A percentile compares a stretch with the other conserved stretches of the same genome.
Evolutionary conservation across 1,284 basidiomycete species (phyloP).

Genomic region (Psilocybe mexicana): DNA sequence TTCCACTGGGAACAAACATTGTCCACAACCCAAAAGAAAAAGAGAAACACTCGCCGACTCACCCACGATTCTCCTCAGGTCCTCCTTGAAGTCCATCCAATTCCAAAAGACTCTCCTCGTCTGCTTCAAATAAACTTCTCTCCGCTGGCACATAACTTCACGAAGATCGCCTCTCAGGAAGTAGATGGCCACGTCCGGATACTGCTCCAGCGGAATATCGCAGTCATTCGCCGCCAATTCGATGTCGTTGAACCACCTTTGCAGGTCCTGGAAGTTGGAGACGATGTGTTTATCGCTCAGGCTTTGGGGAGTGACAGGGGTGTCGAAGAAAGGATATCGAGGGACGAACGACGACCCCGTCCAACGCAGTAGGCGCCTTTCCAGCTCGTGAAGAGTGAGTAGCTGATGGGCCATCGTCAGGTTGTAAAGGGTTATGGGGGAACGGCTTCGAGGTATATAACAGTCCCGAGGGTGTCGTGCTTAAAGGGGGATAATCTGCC

Average conservation of each 20-base stretch:
- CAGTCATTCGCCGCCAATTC: constrained; percentile 22
- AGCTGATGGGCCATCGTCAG: constrained; percentile 3
- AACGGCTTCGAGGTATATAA: neutral
- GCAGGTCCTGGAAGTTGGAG: constrained; percentile 15
- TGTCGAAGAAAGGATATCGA: constrained; percentile 27
- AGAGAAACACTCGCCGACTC: constrained; percentile 7
- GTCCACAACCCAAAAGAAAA: neutral
- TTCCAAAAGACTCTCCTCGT: constrained; percentile 19
- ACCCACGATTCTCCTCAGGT: constrained; percentile 25
- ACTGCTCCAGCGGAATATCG: constrained; percentile 18
- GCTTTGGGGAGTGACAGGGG: neutral
- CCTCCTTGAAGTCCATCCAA: constrained; percentile 26
- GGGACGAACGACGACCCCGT: constrained; percentile 20
- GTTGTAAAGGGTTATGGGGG: neutral
- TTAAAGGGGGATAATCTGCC: too few species aligned
- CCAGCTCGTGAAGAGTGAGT: constrained; percentile 18
- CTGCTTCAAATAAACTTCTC: constrained; percentile 19
- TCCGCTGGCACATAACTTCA: constrained; percentile 24
- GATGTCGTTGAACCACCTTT: constrained; percentile 24
- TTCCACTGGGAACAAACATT: neutral
- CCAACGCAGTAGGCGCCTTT: constrained; percentile 21
- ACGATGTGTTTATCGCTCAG: neutral
- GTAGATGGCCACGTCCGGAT: constrained; percentile 26
- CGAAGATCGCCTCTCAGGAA: constrained; percentile 26
- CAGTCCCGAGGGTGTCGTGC: neutral